Evolutionary conservation across 257 asterid genomes (phyloP).

Genomic region (Solanum rostratum): DNA sequence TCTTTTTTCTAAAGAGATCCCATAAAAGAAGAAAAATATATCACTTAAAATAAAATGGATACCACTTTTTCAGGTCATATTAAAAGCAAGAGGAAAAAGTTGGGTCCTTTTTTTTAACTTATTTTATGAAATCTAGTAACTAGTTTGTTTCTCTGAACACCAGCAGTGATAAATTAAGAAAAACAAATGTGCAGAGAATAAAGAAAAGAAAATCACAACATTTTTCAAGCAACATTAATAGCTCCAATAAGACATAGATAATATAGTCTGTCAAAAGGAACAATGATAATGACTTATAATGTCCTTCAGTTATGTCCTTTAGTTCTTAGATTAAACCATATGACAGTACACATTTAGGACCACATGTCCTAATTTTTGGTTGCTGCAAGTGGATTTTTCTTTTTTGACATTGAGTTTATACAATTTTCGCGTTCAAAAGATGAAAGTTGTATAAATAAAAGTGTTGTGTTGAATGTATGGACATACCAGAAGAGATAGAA

Average conservation of each 20-base stretch:
- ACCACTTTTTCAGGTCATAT: not conserved
- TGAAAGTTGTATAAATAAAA: too few relatives aligned
- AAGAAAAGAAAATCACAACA: not conserved
- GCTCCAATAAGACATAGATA: not conserved
- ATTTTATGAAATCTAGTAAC: not conserved
- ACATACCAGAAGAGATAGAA: too few relatives aligned
- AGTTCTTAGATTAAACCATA: conserved; percentile 6
- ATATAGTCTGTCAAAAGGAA: not conserved
- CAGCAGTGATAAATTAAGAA: not conserved
- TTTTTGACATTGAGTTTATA: not conserved
- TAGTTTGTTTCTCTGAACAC: not conserved
- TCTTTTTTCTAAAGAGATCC: too few relatives aligned
- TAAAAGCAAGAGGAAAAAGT: not conserved
- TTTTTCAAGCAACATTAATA: not conserved
- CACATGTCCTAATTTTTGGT: conserved; percentile 8
- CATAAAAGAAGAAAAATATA: not conserved
- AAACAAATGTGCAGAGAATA: not conserved
- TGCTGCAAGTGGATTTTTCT: not conserved
- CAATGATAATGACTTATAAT: not conserved
- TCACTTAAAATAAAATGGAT: not conserved
- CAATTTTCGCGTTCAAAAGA: too few relatives aligned
- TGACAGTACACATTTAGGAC: conserved; percentile 9
- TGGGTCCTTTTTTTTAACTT: not conserved
- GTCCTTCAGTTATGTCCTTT: conserved; percentile 2
- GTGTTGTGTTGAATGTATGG: too few relatives aligned